Evolutionary conservation across 2,329 filamentous ascomycete genomes (phyloP), one percentile per base, ranked within the genome.

Genomic region (Nakataea oryzae): DNA sequence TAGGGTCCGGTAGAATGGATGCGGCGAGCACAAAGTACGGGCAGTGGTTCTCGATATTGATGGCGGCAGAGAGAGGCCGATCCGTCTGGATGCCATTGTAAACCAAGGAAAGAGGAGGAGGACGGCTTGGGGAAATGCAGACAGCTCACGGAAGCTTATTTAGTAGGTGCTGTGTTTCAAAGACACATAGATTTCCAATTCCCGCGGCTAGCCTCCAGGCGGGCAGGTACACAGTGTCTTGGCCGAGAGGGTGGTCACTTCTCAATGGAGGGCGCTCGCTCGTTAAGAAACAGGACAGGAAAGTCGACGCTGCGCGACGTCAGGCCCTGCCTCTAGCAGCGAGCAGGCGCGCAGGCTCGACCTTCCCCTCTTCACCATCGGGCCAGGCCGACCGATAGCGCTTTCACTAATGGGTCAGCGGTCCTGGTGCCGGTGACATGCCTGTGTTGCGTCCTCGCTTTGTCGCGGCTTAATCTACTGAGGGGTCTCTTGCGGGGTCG

Each of bases 381-480:
- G 41, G 41, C 41, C 41, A n/a, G 21, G 7, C 41, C 41, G 21
- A n/a, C 41, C 41, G 41, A 50, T 50, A 50, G 7, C 41, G 41
- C 41, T 9, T 24, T 50, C 24, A n/a, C 41, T 24, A n/a, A 24
- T n/a, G 21, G 41, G 41, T 9, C 11, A n/a, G n/a, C n/a, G 21
- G 17, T 50, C 41, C 41, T n/a, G 6, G 7, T 24, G 41, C 17
- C 21, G 21, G 41, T 24, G 41, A 50, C 41, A n/a, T 50, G 41
- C 41, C 7, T 50, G 41, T 47, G 41, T 4, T 21, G 41, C 21
- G 41, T n/a, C 41, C 58, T 63, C 70, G 70, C 66, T 70, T 71
- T 71, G 62, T 66, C 61, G 63, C 70, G 70, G 70, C 70, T 71
- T 62, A 62, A 62, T 29, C 8, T 34, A 17, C 24, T 34, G 17